These are phyloP conservation scores for Vitis amurensis DNA, from an alignment of 164 flowering plant species.

Conservation along the genomic window DNA sequence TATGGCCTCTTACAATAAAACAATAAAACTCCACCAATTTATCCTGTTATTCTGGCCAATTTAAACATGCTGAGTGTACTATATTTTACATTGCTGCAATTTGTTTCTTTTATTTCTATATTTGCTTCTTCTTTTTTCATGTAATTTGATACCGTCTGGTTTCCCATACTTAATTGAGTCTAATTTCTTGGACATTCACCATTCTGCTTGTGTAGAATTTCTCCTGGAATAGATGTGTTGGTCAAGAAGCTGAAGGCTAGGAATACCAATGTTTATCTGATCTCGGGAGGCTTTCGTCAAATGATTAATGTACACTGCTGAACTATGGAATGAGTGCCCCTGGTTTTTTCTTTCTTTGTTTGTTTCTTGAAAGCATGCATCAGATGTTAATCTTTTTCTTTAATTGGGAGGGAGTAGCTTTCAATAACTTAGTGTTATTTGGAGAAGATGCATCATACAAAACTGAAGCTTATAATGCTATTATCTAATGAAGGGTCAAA, in stretches of 20 bases:
- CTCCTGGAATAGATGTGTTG: slow-evolving; percentile 84
- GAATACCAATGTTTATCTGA: slow-evolving; percentile 58
- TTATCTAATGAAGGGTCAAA: no score
- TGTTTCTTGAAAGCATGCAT: background rate
- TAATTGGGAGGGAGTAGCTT: background rate
- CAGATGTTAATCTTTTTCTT: background rate
- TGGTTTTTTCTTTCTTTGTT: background rate
- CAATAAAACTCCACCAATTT: no score
- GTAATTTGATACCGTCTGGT: no score
- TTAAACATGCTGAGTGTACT: no score
- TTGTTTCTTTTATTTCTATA: no score
- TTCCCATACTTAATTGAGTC: no score
- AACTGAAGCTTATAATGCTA: background rate
- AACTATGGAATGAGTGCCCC: background rate
- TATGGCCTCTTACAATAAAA: no score
- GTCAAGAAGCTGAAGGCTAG: slow-evolving; percentile 72
- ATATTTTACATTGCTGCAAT: no score
- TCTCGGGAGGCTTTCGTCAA: slow-evolving; percentile 99
- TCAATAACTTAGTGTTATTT: background rate
- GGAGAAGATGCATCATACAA: background rate
- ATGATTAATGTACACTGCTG: slow-evolving; percentile 79
- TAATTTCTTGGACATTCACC: background rate
- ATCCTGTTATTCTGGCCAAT: no score
- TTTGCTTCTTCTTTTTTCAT: no score
- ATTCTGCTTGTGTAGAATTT: slow-evolving; percentile 50